Percentiles rank a stretch among this genome's conserved stretches.
phyloP scores from a whole-genome alignment of 805 yeast genomes.

The Saccharomycopsis fibuligera region DNA sequence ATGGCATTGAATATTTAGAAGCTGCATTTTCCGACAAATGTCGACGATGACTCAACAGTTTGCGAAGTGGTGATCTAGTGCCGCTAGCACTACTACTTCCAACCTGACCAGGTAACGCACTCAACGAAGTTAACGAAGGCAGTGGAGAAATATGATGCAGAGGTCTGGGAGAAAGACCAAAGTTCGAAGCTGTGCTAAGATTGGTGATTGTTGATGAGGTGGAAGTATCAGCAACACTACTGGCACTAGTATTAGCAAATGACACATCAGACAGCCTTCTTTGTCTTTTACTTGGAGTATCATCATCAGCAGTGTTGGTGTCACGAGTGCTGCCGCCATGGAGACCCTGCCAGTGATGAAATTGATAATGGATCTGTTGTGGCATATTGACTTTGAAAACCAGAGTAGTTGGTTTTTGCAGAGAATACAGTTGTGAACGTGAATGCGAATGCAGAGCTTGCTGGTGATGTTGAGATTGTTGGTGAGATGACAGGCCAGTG shows the following conservation, averaged over 20 bases:
- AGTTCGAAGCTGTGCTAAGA: neutral
- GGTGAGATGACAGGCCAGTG: conserved; percentile 17
- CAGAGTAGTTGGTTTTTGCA: conserved; percentile 30
- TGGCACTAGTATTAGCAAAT: neutral
- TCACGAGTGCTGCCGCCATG: neutral
- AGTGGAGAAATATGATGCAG: neutral
- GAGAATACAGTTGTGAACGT: too few species aligned
- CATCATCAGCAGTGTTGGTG: neutral
- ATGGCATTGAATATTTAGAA: conserved; percentile 18
- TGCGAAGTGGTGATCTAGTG: conserved; percentile 15
- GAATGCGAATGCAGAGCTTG: too few species aligned
- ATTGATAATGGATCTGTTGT: conserved; percentile 30
- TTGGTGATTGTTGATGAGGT: conserved; percentile 1
- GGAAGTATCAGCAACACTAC: neutral
- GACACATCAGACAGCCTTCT: neutral
- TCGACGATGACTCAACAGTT: conserved; percentile 16
- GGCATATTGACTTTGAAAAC: conserved; percentile 31
- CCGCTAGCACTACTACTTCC: too few species aligned
- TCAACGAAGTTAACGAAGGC: neutral
- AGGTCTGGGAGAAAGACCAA: conserved; percentile 3
- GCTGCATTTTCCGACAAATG: conserved; percentile 22
- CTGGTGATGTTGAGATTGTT: too few species aligned
- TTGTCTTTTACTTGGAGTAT: neutral
- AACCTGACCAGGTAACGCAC: neutral
- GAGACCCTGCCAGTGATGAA: conserved; percentile 33